Evolutionary conservation across 331 rosid species (phyloP), one percentile per base, ranked within the genome.

Genomic region (Pyrus hybrid): DNA sequence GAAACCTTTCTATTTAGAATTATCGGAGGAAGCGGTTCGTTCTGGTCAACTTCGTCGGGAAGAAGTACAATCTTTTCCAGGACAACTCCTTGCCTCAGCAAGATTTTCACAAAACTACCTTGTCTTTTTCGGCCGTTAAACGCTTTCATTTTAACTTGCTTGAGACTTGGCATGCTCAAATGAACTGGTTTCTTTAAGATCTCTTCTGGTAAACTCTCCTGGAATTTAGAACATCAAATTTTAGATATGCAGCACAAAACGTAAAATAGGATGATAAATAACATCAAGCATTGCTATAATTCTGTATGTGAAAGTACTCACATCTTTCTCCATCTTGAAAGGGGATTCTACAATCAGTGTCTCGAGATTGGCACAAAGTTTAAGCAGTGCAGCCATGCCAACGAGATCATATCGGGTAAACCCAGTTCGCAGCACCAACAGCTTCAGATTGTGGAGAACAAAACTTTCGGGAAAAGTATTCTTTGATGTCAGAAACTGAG

Each of bases 351-450:
- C 43, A 30, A 20, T 21, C 75, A 71, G 33, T 8, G 29, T 54
- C 53, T 56, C 21, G 0, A 71, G 53, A 33, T 71, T 71, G 51
- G 75, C 66, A n/a, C 14, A 54, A 33, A 32, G 51, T 41, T 56
- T 43, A 56, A 71, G 66, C 66, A 71, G 32, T 71, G 75, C 75
- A 32, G 75, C 75, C 66, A 71, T 30, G 66, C 75, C 53, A 71
- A 56, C 22, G 1, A 71, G 75, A 18, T 71, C 75, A n/a, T 37
- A 71, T 32, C 56, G 75, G 66, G 75, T 53, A 71, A 6, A 71
- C 51, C 66, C 66, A 2, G 65, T 71, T n/a, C 13, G 30, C 21
- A 71, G 75, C 65, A 54, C 53, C 20, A 71, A 71, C 8, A 30
- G 66, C 29, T 32, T 29, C 66, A 71, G 75, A 30, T 56, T 56